Evolutionary conservation across 2,329 filamentous ascomycete species (phyloP).

Genomic region (Boeremia exigua): DNA sequence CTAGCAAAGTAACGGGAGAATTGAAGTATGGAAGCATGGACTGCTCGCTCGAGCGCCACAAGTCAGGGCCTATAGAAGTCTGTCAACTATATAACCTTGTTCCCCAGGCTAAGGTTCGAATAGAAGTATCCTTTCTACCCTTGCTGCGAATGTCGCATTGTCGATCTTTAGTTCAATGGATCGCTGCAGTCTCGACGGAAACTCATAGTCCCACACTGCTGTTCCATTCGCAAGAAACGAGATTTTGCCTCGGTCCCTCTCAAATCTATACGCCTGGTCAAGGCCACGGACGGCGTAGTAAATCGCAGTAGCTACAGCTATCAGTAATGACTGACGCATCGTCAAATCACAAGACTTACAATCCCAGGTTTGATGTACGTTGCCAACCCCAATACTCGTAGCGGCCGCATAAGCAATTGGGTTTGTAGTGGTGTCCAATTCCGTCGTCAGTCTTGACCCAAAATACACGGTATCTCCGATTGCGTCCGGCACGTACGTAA

Average conservation of each 20-base stretch:
- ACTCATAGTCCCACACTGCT: not conserved
- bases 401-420: slow-evolving; percentile 3
- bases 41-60: no score
- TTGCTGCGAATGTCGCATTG: slow-evolving; percentile 1
- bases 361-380: slow-evolving; percentile 5
- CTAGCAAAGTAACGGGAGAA: no score
- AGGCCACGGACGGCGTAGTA: slow-evolving; percentile 8
- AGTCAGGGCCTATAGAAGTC: no score
- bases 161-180: not conserved
- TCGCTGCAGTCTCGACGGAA: not conserved
- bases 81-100: no score
- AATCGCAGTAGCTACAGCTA: not conserved
- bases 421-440: not conserved
- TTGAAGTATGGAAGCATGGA: no score
- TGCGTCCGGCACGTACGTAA: slow-evolving; percentile 1
- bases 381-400: slow-evolving; percentile 5
- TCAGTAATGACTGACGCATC: not conserved
- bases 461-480: slow-evolving; percentile 1
- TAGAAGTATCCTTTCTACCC: not conserved
- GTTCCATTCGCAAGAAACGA: slow-evolving; percentile 1
- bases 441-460: slow-evolving; percentile 3
- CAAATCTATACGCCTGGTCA: not conserved
- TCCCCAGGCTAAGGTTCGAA: not conserved
- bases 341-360: not conserved
- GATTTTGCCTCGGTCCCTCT: not conserved